Conservation (phyloP, 2,329 filamentous ascomycete species). For the Tolypocladium paradoxum region DNA sequence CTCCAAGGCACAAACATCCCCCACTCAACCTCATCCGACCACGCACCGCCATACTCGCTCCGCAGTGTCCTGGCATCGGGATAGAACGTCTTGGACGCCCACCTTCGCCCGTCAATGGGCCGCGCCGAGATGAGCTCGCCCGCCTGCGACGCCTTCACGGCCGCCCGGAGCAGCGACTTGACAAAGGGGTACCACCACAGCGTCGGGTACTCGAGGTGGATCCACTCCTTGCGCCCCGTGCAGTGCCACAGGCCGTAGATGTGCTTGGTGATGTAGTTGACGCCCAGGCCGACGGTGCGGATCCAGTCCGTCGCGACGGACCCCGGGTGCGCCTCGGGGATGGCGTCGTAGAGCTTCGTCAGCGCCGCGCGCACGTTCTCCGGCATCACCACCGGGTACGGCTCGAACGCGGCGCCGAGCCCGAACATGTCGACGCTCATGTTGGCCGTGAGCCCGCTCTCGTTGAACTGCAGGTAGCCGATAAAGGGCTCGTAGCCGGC, state of each 20-base stretch:
- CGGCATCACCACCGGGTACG: slow-evolving; percentile 21
- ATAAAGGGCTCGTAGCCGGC: slow-evolving; percentile 23
- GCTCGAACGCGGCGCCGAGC: slow-evolving; percentile 14
- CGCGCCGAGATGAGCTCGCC: slow-evolving; percentile 13
- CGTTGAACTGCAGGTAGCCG: slow-evolving; percentile 21
- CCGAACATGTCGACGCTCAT: slow-evolving; percentile 14
- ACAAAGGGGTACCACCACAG: slow-evolving; percentile 28
- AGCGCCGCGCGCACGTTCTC: slow-evolving; percentile 16
- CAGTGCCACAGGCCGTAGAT: slow-evolving; percentile 27
- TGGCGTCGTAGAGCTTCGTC: slow-evolving; percentile 18
- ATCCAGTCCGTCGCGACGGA: slow-evolving; percentile 20
- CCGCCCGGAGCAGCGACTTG: slow-evolving; percentile 17
- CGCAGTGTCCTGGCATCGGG: slow-evolving; percentile 2
- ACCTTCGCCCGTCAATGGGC: slow-evolving; percentile 20
- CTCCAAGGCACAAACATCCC: slow-evolving; percentile 15
- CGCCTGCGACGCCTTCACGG: slow-evolving; percentile 13
- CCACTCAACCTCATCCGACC: slow-evolving; percentile 10
- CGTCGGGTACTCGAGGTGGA: slow-evolving; percentile 19
- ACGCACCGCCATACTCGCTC: slow-evolving; percentile 13
- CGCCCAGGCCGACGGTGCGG: slow-evolving; percentile 19
- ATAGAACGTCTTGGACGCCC: slow-evolving; percentile 12
- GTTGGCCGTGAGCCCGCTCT: slow-evolving; percentile 11
- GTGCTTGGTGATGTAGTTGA: slow-evolving; percentile 25
- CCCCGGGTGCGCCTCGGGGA: slow-evolving; percentile 15
- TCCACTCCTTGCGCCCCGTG: slow-evolving; percentile 23